A percentile compares a stretch with the other conserved stretches of the same genome.
phyloP scores from a whole-genome alignment of 352 stramenopile genomes.

The Halophytophthora batemanensis region DNA sequence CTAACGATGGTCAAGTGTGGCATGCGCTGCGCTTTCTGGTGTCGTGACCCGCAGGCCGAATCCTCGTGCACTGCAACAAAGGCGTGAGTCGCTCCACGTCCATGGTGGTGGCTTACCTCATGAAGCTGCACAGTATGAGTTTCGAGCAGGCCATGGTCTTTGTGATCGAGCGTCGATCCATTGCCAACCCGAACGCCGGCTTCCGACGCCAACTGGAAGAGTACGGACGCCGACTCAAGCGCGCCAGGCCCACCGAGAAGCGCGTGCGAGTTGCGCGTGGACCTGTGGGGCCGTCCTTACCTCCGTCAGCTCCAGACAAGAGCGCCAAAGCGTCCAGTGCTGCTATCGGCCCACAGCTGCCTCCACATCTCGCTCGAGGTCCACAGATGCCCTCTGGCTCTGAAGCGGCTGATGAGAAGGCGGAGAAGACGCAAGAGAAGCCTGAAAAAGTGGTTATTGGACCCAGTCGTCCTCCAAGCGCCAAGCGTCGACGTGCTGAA shows the following conservation, averaged over 20 bases:
- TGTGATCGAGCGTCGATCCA: constrained; percentile 44
- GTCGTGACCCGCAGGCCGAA: constrained; percentile 40
- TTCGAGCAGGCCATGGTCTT: constrained; percentile 66
- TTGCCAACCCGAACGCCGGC: constrained; percentile 75
- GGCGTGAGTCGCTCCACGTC: constrained; percentile 88
- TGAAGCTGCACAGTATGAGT: constrained; percentile 72
- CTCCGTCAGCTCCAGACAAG: constrained; percentile 6
- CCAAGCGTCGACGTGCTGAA: constrained; percentile 19
- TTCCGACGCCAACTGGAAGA: constrained; percentile 63
- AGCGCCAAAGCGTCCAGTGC: constrained; percentile 9
- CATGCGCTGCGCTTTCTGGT: constrained; percentile 5
- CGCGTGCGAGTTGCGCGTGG: constrained; percentile 20
- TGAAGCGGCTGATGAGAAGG: constrained; percentile 1
- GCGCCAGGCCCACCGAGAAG: constrained; percentile 23
- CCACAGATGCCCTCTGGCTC: constrained; percentile 1
- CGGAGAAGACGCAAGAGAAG: background rate
- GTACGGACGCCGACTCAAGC: constrained; percentile 46
- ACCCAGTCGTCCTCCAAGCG: constrained; percentile 24
- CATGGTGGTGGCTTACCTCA: constrained; percentile 90
- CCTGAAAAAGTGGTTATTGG: constrained; percentile 17
- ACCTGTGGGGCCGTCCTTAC: constrained; percentile 22
- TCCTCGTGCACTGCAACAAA: constrained; percentile 92
- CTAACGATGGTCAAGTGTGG: constrained; percentile 42
- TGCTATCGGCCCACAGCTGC: constrained; percentile 72
- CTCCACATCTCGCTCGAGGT: constrained; percentile 30